Percentiles rank a stretch among this genome's conserved stretches.
Evolutionary conservation across 805 yeast species (phyloP).

Genomic region (Lachancea sp.): DNA sequence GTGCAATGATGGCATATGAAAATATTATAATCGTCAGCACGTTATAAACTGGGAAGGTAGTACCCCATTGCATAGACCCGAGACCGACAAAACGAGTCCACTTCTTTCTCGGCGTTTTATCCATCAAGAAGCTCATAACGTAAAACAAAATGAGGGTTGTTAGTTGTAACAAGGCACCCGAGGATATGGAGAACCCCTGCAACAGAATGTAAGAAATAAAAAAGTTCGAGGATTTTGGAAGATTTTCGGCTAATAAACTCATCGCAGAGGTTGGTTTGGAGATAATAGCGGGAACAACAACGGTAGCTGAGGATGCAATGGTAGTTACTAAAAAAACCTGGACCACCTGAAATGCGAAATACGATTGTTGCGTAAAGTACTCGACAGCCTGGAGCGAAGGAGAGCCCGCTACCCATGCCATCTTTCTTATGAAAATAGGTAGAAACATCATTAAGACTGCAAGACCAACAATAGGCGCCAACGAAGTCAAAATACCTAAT

Average conservation of each 20-base stretch:
- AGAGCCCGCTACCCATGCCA: slow-evolving; percentile 57
- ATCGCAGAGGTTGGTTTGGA: slow-evolving; percentile 54
- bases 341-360: slow-evolving; percentile 62
- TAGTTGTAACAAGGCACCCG: slow-evolving; percentile 60
- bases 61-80: slow-evolving; percentile 60
- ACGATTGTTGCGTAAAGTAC: slow-evolving; percentile 58
- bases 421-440: slow-evolving; percentile 56
- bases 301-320: slow-evolving; percentile 62
- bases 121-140: slow-evolving; percentile 49
- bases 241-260: slow-evolving; percentile 53
- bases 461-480: slow-evolving; percentile 61
- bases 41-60: slow-evolving; percentile 68
- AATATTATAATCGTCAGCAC: slow-evolving; percentile 63
- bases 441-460: slow-evolving; percentile 59
- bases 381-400: slow-evolving; percentile 54
- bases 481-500: slow-evolving; percentile 60
- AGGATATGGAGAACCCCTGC: slow-evolving; percentile 61
- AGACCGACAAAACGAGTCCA: slow-evolving; percentile 52
- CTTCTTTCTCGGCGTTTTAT: slow-evolving; percentile 61
- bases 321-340: slow-evolving; percentile 70
- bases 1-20: slow-evolving; percentile 70
- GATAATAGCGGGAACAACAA: slow-evolving; percentile 57
- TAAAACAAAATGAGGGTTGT: slow-evolving; percentile 54
- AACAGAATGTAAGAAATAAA: slow-evolving; percentile 60
- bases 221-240: slow-evolving; percentile 70